phyloP scores from a whole-genome alignment of 345 rosid species.

The Acer negundo region DNA sequence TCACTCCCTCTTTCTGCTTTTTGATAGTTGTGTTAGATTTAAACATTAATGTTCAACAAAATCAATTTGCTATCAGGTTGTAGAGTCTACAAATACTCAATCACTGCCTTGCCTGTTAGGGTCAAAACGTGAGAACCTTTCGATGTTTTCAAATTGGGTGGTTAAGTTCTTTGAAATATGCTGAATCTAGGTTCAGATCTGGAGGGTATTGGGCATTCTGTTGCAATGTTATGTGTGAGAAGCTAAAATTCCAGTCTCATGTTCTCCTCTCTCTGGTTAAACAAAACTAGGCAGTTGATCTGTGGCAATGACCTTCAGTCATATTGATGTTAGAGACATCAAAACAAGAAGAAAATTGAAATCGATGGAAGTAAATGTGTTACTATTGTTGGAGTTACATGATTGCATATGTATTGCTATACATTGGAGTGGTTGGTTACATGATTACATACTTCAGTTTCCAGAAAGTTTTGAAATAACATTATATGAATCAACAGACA shows the following conservation, averaged over 20 bases:
- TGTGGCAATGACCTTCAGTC: no score
- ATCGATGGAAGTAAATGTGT: neutral
- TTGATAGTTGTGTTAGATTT: neutral
- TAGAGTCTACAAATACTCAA: neutral
- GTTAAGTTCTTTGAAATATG: no score
- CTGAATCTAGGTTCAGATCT: neutral
- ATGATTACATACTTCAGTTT: neutral
- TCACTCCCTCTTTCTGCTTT: neutral
- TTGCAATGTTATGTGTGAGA: neutral
- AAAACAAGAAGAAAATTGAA: neutral
- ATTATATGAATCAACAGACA: conserved; percentile 9
- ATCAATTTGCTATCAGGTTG: neutral
- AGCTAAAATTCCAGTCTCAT: neutral
- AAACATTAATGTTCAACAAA: neutral
- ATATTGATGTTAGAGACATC: neutral
- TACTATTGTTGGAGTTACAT: neutral
- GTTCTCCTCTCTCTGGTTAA: neutral
- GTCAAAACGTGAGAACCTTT: neutral
- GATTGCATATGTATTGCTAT: neutral
- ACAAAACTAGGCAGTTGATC: no score
- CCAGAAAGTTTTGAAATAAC: neutral
- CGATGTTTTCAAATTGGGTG: no score
- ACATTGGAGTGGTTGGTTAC: neutral
- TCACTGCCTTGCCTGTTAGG: neutral
- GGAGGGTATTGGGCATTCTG: neutral